Evolutionary conservation across 2,329 filamentous ascomycete genomes (phyloP), one percentile per base, ranked within the genome.

Genomic region (Hypoxylon sp.): DNA sequence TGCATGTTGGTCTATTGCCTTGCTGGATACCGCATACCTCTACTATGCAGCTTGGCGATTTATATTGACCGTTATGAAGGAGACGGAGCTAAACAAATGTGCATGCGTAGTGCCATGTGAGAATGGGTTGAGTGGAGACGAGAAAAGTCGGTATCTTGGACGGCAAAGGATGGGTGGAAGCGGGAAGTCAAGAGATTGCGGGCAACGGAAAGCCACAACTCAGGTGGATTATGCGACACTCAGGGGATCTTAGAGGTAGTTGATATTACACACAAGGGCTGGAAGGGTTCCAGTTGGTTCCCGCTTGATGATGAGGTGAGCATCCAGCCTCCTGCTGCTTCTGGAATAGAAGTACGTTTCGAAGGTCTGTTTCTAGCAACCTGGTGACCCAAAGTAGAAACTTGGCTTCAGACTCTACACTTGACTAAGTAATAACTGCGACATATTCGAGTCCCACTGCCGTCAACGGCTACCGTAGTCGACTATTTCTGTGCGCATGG

Each of bases 281-380:
- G 51, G 51, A 58, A 49, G 42, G 35, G 51, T 30, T 60, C 59
- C 30, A 56, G 46, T 58, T 49, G 57, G 46, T 27, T 53, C 48
- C 53, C 59, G 37, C 37, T 48, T 49, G 61, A 51, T 40, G 48
- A 58, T 35, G 31, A 61, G 49, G 53, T 48, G 33, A 62, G 48
- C 37, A 51, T 57, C 48, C 48, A 35, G 51, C 57, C 51, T 55
- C 57, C 51, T 68, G 46, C 61, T 64, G 53, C 53, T 57, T 68
- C 57, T 53, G 61, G 66, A 65, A 55, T 49, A 42, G 50, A 51
- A 59, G 30, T 44, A 54, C 13, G 50, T 33, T 40, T 42, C 31
- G 10, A 40, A 48, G 37, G 53, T 65, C 66, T 68, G 31, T 56
- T 68, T 65, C 46, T 40, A 65, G 66, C 56, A 48, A 54, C 64